These are phyloP conservation scores for Tetrahymena malaccensis DNA, from an alignment of 73 alveolate species.

Conservation along the genomic window DNA sequence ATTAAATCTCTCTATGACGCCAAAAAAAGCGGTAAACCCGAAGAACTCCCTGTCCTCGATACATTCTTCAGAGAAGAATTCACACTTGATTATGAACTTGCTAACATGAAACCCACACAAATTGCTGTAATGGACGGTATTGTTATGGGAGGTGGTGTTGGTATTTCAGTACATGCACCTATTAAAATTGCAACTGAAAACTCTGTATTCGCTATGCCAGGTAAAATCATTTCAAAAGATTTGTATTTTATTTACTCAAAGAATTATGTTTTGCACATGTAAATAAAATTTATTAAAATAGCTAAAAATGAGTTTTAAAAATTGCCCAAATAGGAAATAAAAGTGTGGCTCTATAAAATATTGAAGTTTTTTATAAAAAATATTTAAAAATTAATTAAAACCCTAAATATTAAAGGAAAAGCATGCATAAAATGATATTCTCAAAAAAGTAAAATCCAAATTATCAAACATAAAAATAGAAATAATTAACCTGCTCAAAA, in stretches of 20 bases:
- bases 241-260: too few relatives aligned
- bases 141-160: constrained; percentile 98
- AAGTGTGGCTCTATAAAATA: too few relatives aligned
- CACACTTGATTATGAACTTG: constrained; percentile 57
- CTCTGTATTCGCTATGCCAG: constrained; percentile 93
- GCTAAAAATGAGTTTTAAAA: too few relatives aligned
- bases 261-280: too few relatives aligned
- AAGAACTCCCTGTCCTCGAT: constrained; percentile 23
- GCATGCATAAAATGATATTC: too few relatives aligned
- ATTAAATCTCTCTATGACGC: constrained; percentile 64
- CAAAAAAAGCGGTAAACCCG: constrained; percentile 20
- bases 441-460: too few relatives aligned
- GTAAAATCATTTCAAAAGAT: not conserved
- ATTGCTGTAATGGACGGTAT: constrained; percentile 86
- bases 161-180: constrained; percentile 86
- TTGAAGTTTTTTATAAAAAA: too few relatives aligned
- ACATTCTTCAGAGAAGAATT: constrained; percentile 63
- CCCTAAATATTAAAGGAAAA: too few relatives aligned
- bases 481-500: too few relatives aligned
- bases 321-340: too few relatives aligned
- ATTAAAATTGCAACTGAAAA: constrained; percentile 90
- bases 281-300: not conserved
- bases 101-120: constrained; percentile 66
- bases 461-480: too few relatives aligned
- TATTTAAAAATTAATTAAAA: too few relatives aligned